These are phyloP conservation scores for Botrytis galanthina DNA, from an alignment of 2,329 filamentous ascomycete species.

Conservation along the genomic window DNA sequence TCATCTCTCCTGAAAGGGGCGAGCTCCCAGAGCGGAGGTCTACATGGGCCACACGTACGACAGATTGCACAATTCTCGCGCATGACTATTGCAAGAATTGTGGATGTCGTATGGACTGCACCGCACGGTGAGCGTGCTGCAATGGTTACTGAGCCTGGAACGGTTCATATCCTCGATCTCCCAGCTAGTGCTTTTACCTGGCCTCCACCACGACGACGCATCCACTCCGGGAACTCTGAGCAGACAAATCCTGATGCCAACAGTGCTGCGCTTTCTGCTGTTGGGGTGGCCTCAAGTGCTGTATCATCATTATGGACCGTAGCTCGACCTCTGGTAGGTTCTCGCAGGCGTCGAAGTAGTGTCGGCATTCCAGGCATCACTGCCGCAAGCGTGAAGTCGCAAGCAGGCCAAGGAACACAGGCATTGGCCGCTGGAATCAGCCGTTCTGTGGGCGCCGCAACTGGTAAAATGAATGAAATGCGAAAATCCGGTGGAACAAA, in stretches of 20 bases:
- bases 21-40: conserved; percentile 41
- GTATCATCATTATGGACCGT: conserved; percentile 38
- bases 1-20: conserved; percentile 57
- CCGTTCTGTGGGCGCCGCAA: conserved; percentile 66
- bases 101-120: conserved; percentile 85
- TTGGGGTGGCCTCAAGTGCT: conserved; percentile 37
- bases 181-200: conserved; percentile 79
- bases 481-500: conserved; percentile 72
- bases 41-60: conserved; percentile 61
- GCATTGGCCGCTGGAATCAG: conserved; percentile 72
- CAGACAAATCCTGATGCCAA: conserved; percentile 40
- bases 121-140: conserved; percentile 80
- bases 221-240: conserved; percentile 23
- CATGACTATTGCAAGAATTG: conserved; percentile 85
- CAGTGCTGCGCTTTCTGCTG: conserved; percentile 48
- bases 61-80: conserved; percentile 87
- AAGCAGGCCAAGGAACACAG: conserved; percentile 68
- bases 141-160: conserved; percentile 91
- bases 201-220: conserved; percentile 60
- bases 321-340: conserved; percentile 36
- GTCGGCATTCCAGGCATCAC: conserved; percentile 35
- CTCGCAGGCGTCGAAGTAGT: conserved; percentile 37
- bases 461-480: conserved; percentile 68
- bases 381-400: conserved; percentile 38
- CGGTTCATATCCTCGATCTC: conserved; percentile 87